A percentile compares a stretch with the other conserved stretches of the same genome.
These are phyloP conservation scores for Fusarium staphyleae DNA, from an alignment of 2,329 filamentous ascomycete genomes.

Conservation along the genomic window DNA sequence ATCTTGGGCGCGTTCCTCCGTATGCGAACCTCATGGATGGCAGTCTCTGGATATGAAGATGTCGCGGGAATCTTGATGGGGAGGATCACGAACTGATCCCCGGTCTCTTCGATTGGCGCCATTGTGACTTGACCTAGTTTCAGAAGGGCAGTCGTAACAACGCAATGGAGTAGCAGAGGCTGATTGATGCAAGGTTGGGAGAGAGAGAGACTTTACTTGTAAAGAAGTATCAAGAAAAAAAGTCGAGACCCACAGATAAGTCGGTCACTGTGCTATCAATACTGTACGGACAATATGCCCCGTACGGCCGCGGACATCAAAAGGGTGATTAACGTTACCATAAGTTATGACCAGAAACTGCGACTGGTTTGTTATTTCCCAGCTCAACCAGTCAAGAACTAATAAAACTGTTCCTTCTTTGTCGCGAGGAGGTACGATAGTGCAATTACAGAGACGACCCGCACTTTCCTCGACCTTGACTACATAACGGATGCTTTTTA, in stretches of 20 bases:
- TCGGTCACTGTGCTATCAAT: slow-evolving; percentile 18
- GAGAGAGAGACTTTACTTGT: background rate
- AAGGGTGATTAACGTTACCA: too few species aligned
- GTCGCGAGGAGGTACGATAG: too few species aligned
- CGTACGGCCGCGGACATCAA: too few species aligned
- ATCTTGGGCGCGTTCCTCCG: slow-evolving; percentile 83
- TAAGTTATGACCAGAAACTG: too few species aligned
- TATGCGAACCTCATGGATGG: slow-evolving; percentile 85
- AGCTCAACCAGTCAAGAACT: too few species aligned
- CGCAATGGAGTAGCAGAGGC: background rate
- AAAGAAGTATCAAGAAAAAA: slow-evolving; percentile 30
- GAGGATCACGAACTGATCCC: slow-evolving; percentile 71
- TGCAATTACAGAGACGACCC: too few species aligned
- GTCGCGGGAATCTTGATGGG: slow-evolving; percentile 70
- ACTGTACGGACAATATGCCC: background rate
- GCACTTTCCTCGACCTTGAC: too few species aligned
- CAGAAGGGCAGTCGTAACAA: background rate
- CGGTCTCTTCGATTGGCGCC: slow-evolving; percentile 37
- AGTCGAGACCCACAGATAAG: slow-evolving; percentile 21
- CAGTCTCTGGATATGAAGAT: slow-evolving; percentile 66
- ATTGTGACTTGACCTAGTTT: slow-evolving; percentile 30
- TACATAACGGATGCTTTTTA: too few species aligned
- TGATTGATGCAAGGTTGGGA: background rate
- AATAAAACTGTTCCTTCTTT: too few species aligned
- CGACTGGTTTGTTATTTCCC: too few species aligned